A percentile compares a stretch with the other conserved stretches of the same genome.
Conservation (phyloP, 345 rosid genomes). For the Diplotaxis tenuifolia region DNA sequence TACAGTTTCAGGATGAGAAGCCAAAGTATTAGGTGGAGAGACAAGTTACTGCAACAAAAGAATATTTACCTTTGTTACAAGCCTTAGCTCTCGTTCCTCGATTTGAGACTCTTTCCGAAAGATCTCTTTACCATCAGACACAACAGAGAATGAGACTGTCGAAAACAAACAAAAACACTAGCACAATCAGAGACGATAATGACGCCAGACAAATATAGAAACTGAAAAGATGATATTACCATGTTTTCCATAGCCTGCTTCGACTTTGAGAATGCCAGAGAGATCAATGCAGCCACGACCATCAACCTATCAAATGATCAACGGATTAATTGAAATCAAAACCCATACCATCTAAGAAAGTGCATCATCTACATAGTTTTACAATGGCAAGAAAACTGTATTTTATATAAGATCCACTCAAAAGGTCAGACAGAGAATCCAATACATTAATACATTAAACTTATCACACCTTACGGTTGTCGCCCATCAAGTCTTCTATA, state of each 20-base stretch:
- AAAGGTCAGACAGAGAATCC: neutral
- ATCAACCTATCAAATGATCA: conserved; percentile 47
- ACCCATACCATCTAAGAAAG: conserved; percentile 3
- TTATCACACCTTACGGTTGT: conserved; percentile 44
- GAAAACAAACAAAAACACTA: conserved; percentile 16
- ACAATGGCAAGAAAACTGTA: neutral
- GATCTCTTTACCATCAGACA: conserved; percentile 30
- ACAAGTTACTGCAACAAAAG: neutral
- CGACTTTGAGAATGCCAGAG: conserved; percentile 59
- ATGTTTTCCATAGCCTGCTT: conserved; percentile 50
- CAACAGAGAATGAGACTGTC: conserved; percentile 47
- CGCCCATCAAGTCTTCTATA: conserved; percentile 37
- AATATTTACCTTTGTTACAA: conserved; percentile 43
- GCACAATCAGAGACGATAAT: neutral
- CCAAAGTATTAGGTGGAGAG: neutral
- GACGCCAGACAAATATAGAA: neutral
- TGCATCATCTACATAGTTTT: conserved; percentile 1
- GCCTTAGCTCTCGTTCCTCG: conserved; percentile 49
- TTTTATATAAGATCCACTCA: neutral
- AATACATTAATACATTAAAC: neutral
- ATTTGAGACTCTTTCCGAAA: conserved; percentile 45
- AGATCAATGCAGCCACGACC: conserved; percentile 57
- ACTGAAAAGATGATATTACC: conserved; percentile 39
- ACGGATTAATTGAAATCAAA: neutral
- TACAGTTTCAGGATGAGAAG: neutral